phyloP scores from a whole-genome alignment of 2,329 filamentous ascomycete species.

The Alternaria viburni region DNA sequence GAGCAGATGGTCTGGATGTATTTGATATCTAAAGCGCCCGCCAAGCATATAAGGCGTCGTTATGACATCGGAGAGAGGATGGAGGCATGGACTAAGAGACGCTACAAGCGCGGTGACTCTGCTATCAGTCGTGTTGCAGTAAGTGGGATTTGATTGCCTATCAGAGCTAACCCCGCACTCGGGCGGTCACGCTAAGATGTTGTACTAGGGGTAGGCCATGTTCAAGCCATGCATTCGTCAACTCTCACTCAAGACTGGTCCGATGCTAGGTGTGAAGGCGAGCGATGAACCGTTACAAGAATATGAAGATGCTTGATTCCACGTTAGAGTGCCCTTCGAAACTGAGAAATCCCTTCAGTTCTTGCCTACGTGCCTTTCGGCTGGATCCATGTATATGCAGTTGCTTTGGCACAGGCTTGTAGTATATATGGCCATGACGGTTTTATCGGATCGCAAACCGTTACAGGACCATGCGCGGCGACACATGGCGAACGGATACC shows the following conservation, averaged over 20 bases:
- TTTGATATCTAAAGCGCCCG: background rate
- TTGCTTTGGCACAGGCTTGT: background rate
- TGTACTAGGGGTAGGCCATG: background rate
- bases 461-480: background rate
- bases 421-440: background rate
- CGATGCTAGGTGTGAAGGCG: background rate
- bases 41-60: background rate
- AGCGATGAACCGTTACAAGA: background rate
- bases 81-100: background rate
- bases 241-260: background rate
- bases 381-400: background rate
- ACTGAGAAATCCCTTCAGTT: background rate
- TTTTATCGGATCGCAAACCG: background rate
- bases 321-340: background rate
- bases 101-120: background rate
- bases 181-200: constrained; percentile 3
- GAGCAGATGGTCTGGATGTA: background rate
- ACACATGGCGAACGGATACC: background rate
- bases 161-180: constrained; percentile 11
- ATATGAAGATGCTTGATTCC: background rate
- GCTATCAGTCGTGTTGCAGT: background rate
- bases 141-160: constrained; percentile 9
- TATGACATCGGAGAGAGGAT: background rate
- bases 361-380: background rate
- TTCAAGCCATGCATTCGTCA: background rate